Evolutionary conservation across 2,329 filamentous ascomycete species (phyloP).

Genomic region (Rhynchosporium agropyri): DNA sequence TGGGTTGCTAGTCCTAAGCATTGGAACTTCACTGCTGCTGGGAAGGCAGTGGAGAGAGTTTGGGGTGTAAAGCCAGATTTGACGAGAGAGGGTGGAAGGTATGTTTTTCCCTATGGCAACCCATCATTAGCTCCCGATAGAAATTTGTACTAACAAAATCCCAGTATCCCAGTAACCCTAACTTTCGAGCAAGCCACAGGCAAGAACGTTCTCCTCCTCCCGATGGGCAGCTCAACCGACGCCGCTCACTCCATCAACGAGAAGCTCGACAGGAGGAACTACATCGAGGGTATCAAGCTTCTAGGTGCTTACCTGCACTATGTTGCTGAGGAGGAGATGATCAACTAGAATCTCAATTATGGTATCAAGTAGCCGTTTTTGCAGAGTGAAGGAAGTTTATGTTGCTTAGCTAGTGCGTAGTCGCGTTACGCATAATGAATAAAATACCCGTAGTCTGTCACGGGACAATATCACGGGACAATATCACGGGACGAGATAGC

Average conservation of each 20-base stretch:
- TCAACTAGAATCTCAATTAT: conserved; percentile 18
- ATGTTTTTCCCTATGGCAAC: conserved; percentile 41
- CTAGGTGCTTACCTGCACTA: conserved; percentile 95
- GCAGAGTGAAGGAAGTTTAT: too few species aligned
- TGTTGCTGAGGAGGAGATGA: conserved; percentile 81
- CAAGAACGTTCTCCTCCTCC: conserved; percentile 94
- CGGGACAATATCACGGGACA: too few species aligned
- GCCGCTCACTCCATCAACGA: conserved; percentile 98
- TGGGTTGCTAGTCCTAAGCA: conserved; percentile 98
- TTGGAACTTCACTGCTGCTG: conserved; percentile 96
- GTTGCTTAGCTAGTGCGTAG: conserved; percentile 9
- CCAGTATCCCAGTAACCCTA: conserved; percentile 90
- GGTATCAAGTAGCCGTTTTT: not conserved
- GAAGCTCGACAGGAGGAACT: conserved; percentile 95
- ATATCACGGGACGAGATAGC: too few species aligned
- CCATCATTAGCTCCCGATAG: not conserved
- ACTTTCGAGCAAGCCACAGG: conserved; percentile 97
- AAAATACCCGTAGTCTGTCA: conserved; percentile 17
- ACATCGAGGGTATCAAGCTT: conserved; percentile 97
- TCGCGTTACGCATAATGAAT: not conserved
- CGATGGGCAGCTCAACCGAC: conserved; percentile 97
- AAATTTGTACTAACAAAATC: conserved; percentile 17
- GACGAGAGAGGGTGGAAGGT: conserved; percentile 92
- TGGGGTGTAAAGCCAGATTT: conserved; percentile 94
- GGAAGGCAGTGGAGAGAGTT: conserved; percentile 94